These are phyloP conservation scores for Elaeis guineensis DNA, from an alignment of 176 grass and related monocot species.

Conservation along the genomic window DNA sequence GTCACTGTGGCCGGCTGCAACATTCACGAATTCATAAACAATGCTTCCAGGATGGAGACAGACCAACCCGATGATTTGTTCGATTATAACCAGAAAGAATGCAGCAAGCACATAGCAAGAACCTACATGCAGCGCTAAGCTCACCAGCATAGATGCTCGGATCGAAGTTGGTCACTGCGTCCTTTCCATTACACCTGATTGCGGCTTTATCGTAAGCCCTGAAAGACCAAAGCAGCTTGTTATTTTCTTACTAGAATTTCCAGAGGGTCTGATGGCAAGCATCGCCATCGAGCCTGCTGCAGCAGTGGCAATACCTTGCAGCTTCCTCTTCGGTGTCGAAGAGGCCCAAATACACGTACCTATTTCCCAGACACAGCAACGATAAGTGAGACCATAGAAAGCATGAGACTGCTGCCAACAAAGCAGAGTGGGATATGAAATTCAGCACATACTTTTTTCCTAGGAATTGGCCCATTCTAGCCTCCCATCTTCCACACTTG, in stretches of 20 bases:
- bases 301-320: conserved; percentile 7
- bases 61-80: no score
- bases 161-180: conserved; percentile 22
- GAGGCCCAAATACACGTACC: conserved; percentile 22
- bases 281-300: no score
- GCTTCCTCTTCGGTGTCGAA: conserved; percentile 23
- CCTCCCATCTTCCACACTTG: conserved; percentile 98
- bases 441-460: conserved; percentile 65
- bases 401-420: no score
- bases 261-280: no score
- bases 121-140: neutral
- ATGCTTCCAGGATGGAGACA: no score
- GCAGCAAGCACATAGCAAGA: no score
- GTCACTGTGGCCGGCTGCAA: conserved; percentile 21
- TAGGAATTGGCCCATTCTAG: conserved; percentile 91
- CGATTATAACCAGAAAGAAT: no score
- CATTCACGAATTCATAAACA: no score
- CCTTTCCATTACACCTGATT: conserved; percentile 20
- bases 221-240: neutral
- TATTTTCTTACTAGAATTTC: no score
- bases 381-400: no score
- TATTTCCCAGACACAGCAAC: conserved; percentile 2
- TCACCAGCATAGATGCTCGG: conserved; percentile 13
- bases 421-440: no score
- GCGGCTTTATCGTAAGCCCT: conserved; percentile 24